Base-by-base conservation (phyloP, 2,329 filamentous ascomycete genomes). In the Cytospora piceae region DNA sequence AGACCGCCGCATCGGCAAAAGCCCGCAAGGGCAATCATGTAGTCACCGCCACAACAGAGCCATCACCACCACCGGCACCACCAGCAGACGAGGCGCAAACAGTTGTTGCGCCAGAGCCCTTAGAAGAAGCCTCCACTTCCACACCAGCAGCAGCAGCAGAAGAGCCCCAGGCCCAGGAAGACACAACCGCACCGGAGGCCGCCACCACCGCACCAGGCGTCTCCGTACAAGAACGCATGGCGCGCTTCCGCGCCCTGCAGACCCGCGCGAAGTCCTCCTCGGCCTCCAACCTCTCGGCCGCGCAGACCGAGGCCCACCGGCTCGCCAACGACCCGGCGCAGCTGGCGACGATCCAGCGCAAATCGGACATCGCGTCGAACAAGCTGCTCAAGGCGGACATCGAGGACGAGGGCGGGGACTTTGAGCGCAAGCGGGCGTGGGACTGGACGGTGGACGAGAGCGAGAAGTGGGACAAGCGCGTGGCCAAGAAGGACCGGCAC, bases 341-440 rank as follows among this genome's bases (percentile, higher is more conserved):
- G 68, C 86, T 97, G 58, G 87, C 87, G 1, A 86, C 91, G 1
- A 81, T 98, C n/a, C 88, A 90, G 69, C 91, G 94, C 68, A 93
- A 93, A 73, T 91, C 93, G 73, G 94, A 92, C 63, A 89, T 95
- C 70, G 94, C 95, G 24, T 89, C 90, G 7, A 93, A 97, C 77
- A 99, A 98, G 74, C 87, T 99, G 0, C 85, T 97, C 53, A 97
- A 97, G 81, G 92, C 93, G 4, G 93, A 97, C 73, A 89, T 93
- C 1, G 92, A 94, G 76, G 92, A 92, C 22, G 82, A 85, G 0
- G 93, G 93, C 39, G 93, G 92, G 63, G 95, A 98, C 77, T 99
- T 98, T 74, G 95, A 99, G 83, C 91, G 95, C 71, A 97, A 98
- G 80, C 89, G 95, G 51, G 95, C 95, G 1, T 99, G 95, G 95